phyloP scores from a whole-genome alignment of 139 green algal species.

The Desmodesmus armatus region DNA sequence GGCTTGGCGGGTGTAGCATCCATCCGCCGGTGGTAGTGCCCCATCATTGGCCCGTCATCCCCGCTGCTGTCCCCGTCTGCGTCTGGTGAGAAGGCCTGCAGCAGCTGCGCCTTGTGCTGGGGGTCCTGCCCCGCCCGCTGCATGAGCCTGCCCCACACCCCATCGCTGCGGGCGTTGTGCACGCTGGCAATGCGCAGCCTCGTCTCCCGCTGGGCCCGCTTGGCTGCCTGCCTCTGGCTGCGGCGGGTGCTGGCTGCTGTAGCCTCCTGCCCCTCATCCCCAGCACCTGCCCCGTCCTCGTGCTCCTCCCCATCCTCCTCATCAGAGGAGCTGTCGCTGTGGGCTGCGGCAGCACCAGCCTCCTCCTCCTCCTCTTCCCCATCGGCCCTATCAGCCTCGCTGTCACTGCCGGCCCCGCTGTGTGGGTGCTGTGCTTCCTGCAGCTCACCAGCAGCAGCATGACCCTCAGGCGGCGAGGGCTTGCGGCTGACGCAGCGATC shows the following conservation, averaged over 20 bases:
- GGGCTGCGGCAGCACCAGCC: not conserved
- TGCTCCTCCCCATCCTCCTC: not conserved
- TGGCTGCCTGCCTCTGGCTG: constrained; percentile 31
- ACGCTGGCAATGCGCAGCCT: constrained; percentile 23
- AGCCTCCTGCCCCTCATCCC: not conserved
- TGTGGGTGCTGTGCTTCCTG: not conserved
- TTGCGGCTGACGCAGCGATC: too few species aligned
- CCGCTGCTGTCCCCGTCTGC: too few species aligned
- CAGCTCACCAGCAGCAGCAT: too few species aligned
- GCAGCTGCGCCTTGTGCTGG: too few species aligned
- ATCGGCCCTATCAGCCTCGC: not conserved
- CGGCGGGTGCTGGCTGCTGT: too few species aligned
- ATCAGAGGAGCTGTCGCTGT: not conserved
- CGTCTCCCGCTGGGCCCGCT: constrained; percentile 19
- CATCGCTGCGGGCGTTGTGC: constrained; percentile 26
- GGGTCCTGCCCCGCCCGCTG: constrained; percentile 11
- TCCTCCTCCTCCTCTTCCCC: not conserved
- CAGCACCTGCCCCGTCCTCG: not conserved
- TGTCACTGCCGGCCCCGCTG: not conserved
- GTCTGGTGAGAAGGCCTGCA: too few species aligned
- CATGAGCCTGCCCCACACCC: constrained; percentile 27
- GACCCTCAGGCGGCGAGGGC: too few species aligned
- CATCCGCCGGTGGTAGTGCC: too few species aligned
- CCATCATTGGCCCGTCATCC: too few species aligned
- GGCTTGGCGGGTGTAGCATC: too few species aligned